phyloP scores from a whole-genome alignment of 2,329 filamentous ascomycete genomes.

The Alternaria gaisen region DNA sequence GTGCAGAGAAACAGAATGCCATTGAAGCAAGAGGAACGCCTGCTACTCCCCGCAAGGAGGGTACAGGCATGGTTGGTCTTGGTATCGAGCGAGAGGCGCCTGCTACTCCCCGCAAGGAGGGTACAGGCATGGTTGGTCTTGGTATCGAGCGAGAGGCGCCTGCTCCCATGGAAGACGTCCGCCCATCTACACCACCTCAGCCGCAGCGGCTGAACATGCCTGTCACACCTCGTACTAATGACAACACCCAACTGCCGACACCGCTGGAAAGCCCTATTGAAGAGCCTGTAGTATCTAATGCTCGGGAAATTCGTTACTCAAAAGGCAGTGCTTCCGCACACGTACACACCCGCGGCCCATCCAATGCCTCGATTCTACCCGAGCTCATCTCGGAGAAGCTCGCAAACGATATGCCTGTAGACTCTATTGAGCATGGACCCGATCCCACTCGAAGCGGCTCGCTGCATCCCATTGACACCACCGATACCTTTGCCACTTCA shows the following conservation, averaged over 20 bases:
- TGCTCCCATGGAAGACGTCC: conserved; percentile 64
- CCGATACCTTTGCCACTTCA: conserved; percentile 41
- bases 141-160: conserved; percentile 65
- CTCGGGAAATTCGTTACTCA: conserved; percentile 59
- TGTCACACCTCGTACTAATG: conserved; percentile 27
- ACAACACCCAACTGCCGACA: conserved; percentile 43
- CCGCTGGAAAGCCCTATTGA: conserved; percentile 56
- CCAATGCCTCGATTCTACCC: conserved; percentile 63
- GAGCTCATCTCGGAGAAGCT: conserved; percentile 57
- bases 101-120: conserved; percentile 66
- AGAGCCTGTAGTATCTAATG: conserved; percentile 59
- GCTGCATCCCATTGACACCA: conserved; percentile 43
- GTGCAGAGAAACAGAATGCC: conserved; percentile 69
- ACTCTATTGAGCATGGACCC: conserved; percentile 54
- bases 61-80: conserved; percentile 56
- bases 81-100: conserved; percentile 65
- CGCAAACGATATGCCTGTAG: conserved; percentile 42
- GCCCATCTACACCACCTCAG: conserved; percentile 50
- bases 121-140: conserved; percentile 56
- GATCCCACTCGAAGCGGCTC: conserved; percentile 45
- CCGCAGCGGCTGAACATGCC: conserved; percentile 31
- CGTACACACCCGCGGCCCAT: conserved; percentile 57
- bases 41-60: conserved; percentile 65
- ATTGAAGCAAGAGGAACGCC: conserved; percentile 65
- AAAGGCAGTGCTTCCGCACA: conserved; percentile 59